Evolutionary conservation across 768 basidiomycete species (phyloP).

Genomic region (Lactarius hengduanensis): DNA sequence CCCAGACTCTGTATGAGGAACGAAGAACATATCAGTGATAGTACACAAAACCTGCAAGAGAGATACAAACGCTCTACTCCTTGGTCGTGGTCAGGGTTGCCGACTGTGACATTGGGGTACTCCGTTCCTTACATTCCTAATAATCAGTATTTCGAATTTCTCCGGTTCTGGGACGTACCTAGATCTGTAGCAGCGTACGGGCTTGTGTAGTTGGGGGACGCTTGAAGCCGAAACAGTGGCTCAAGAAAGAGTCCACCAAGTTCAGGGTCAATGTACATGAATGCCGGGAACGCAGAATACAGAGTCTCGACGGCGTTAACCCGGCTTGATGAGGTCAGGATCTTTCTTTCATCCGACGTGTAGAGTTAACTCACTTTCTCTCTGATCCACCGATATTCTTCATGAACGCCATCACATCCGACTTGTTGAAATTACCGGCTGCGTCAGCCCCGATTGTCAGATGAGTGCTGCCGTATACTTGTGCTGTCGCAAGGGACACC

Average conservation of each 20-base stretch:
- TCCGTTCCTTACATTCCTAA: not conserved
- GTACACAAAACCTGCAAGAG: too few species aligned
- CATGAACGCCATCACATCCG: slow-evolving; percentile 54
- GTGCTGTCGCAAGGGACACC: slow-evolving; percentile 46
- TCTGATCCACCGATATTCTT: slow-evolving; percentile 30
- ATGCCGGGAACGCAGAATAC: slow-evolving; percentile 48
- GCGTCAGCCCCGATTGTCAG: not conserved
- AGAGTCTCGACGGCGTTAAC: slow-evolving; percentile 56
- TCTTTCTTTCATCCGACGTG: not conserved
- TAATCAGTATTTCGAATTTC: not conserved
- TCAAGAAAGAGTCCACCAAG: slow-evolving; percentile 39
- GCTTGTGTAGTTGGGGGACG: slow-evolving; percentile 19
- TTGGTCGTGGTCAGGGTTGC: not conserved
- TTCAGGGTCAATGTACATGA: slow-evolving; percentile 53
- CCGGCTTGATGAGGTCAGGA: slow-evolving; percentile 10
- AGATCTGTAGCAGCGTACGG: slow-evolving; percentile 28
- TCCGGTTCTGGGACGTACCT: slow-evolving; percentile 12
- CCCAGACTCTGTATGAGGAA: slow-evolving; percentile 30
- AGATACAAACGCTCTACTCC: slow-evolving; percentile 19
- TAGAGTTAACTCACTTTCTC: not conserved
- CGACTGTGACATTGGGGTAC: slow-evolving; percentile 11
- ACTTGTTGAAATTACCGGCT: slow-evolving; percentile 49
- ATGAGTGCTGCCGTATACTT: too few species aligned
- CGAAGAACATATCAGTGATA: not conserved
- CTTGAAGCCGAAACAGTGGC: slow-evolving; percentile 31